Percentiles rank a stretch among this genome's conserved stretches.
phyloP scores from a whole-genome alignment of 73 alveolate genomes.

The Paramecium biaurelia region DNA sequence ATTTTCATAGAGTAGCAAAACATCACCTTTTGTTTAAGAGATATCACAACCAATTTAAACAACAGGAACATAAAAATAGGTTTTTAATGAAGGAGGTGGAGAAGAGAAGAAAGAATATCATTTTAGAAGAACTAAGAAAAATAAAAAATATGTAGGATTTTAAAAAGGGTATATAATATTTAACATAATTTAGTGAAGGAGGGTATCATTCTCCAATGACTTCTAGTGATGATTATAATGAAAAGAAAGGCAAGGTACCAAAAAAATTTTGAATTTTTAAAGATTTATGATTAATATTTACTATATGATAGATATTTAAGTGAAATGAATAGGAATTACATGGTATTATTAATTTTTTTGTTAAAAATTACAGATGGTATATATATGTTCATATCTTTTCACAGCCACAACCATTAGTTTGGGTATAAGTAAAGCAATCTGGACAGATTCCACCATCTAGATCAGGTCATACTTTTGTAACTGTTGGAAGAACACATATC shows the following conservation, averaged over 20 bases:
- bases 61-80: neutral
- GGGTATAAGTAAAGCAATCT: slow-evolving; percentile 75
- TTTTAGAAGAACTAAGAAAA: slow-evolving; percentile 13
- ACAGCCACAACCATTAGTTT: slow-evolving; percentile 87
- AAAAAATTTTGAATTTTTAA: neutral
- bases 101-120: slow-evolving; percentile 27
- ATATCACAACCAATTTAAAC: neutral
- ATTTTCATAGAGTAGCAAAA: slow-evolving; percentile 31
- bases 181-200: neutral
- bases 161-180: neutral
- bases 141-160: neutral
- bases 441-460: slow-evolving; percentile 87
- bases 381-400: neutral
- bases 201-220: slow-evolving; percentile 8
- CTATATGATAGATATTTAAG: neutral
- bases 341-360: neutral
- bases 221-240: slow-evolving; percentile 13
- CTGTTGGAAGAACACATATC: slow-evolving; percentile 77
- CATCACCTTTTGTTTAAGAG: neutral
- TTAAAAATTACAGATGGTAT: slow-evolving; percentile 16
- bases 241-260: neutral
- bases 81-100: neutral
- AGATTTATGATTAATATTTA: neutral
- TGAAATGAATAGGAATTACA: neutral
- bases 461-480: slow-evolving; percentile 86